Evolutionary conservation across 1,284 basidiomycete species (phyloP).

Genomic region (Stereum hirsutum): DNA sequence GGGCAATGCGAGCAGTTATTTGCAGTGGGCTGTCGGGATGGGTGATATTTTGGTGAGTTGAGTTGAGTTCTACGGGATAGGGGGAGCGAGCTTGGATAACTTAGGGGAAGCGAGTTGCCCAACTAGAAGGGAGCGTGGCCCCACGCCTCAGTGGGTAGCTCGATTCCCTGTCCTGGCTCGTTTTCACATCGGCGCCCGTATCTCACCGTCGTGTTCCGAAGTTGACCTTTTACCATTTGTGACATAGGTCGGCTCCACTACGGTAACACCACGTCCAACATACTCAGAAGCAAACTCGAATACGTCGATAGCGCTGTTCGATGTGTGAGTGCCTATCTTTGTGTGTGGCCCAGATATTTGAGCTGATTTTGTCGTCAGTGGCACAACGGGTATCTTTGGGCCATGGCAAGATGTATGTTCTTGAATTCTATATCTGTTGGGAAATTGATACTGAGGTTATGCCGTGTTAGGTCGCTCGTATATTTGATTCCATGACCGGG

Average conservation of each 20-base stretch:
- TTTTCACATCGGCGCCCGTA: no score
- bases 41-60: slow-evolving; percentile 48
- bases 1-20: slow-evolving; percentile 60
- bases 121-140: no score
- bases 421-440: background rate
- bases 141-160: no score
- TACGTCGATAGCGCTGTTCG: slow-evolving; percentile 64
- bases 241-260: slow-evolving; percentile 54
- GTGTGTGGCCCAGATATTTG: background rate
- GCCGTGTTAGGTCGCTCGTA: slow-evolving; percentile 48
- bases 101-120: no score
- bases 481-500: slow-evolving; percentile 56
- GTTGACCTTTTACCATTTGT: no score
- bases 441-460: background rate
- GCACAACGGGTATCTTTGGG: slow-evolving; percentile 72
- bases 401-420: slow-evolving; percentile 66
- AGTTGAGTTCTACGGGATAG: no score
- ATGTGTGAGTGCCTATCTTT: slow-evolving; percentile 41
- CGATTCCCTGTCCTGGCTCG: no score
- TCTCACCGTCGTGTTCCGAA: no score
- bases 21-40: slow-evolving; percentile 75
- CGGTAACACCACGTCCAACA: slow-evolving; percentile 51
- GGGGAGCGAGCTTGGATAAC: no score
- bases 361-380: slow-evolving; percentile 31
- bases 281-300: slow-evolving; percentile 52